phyloP scores from a whole-genome alignment of 2,329 filamentous ascomycete species.

The Xylaria multiplex region DNA sequence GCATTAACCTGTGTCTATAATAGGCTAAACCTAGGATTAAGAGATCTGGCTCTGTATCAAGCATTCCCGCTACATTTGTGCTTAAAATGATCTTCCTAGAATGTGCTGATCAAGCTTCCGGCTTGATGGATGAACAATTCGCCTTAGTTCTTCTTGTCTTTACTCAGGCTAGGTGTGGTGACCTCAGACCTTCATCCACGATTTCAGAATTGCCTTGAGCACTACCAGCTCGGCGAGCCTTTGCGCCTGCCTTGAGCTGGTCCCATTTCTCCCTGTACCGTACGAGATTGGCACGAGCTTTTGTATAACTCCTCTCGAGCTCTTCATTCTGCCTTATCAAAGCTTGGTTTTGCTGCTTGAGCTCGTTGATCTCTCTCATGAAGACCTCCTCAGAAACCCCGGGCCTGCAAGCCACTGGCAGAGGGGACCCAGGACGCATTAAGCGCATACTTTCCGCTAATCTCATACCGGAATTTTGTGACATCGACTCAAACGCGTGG shows the following conservation, averaged over 20 bases:
- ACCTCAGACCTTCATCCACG: conserved; percentile 36
- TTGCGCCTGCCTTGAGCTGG: conserved; percentile 68
- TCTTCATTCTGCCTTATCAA: conserved; percentile 70
- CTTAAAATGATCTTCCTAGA: too few species aligned
- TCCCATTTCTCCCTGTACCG: conserved; percentile 72
- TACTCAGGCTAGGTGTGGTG: conserved; percentile 32
- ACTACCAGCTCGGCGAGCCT: conserved; percentile 56
- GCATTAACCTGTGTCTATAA: not conserved
- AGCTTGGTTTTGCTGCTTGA: conserved; percentile 72
- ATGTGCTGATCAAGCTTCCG: not conserved
- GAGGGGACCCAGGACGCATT: conserved; percentile 66
- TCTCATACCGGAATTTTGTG: conserved; percentile 86
- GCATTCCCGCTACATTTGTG: not conserved
- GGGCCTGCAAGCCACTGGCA: conserved; percentile 44
- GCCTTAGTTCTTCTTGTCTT: not conserved
- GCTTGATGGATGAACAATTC: not conserved
- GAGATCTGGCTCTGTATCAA: not conserved
- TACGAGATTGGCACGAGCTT: conserved; percentile 64
- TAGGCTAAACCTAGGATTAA: not conserved
- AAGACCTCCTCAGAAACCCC: conserved; percentile 58
- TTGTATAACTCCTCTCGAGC: conserved; percentile 70
- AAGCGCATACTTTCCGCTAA: conserved; percentile 84
- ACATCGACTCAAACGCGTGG: conserved; percentile 92
- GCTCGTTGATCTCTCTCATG: conserved; percentile 65
- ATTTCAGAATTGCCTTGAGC: conserved; percentile 37